A percentile compares a stretch with the other conserved stretches of the same genome.
Conservation (phyloP, 1,284 basidiomycete species). For the Papiliotrema fonsecae region DNA sequence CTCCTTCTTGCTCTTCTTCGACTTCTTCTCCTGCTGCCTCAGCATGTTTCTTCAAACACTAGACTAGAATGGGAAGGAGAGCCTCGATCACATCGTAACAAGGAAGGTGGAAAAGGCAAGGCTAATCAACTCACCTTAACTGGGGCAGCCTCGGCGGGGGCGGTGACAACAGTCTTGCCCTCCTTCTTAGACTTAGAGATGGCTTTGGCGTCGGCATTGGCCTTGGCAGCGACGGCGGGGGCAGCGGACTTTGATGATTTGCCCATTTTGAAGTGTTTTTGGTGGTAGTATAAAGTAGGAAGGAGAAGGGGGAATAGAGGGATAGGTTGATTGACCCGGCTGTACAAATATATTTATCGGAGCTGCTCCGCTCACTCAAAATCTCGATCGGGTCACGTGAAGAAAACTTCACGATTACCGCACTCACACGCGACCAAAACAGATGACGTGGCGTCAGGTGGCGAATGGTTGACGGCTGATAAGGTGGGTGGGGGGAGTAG, state of each 20-base stretch:
- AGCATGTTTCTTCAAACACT: not conserved
- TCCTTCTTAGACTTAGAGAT: constrained; percentile 46
- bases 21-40: constrained; percentile 34
- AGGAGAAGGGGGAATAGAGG: too few relatives aligned
- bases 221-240: constrained; percentile 23
- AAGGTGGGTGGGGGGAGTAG: too few relatives aligned
- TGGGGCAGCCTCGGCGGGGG: constrained; percentile 17
- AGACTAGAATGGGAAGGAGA: not conserved
- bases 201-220: constrained; percentile 47
- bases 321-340: too few relatives aligned
- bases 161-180: constrained; percentile 19
- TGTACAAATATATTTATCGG: constrained; percentile 1
- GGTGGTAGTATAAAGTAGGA: constrained; percentile 5
- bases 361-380: not conserved
- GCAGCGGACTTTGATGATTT: constrained; percentile 49
- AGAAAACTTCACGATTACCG: too few relatives aligned
- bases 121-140: constrained; percentile 17
- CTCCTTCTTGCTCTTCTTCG: constrained; percentile 48
- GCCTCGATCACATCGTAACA: not conserved
- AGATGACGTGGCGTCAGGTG: too few relatives aligned
- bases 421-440: too few relatives aligned
- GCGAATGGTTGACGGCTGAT: too few relatives aligned
- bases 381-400: not conserved
- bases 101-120: not conserved
- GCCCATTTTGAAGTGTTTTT: constrained; percentile 27